These are phyloP conservation scores for Colletotrichum falcatum DNA, from an alignment of 2,329 filamentous ascomycete species.

Conservation along the genomic window DNA sequence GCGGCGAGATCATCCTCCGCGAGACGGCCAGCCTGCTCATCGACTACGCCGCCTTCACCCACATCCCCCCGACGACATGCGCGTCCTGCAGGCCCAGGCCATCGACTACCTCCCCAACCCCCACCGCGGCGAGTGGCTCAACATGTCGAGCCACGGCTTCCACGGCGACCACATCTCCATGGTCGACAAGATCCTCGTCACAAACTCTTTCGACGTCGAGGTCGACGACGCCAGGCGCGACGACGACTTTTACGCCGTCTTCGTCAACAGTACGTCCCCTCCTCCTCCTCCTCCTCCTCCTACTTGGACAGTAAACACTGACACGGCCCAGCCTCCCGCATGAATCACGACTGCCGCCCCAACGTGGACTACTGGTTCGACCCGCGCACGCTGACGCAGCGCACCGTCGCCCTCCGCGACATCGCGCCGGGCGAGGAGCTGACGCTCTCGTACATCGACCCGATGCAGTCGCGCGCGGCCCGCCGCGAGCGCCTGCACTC, in stretches of 20 bases:
- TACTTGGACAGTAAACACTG: neutral
- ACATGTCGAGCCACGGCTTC: slow-evolving; percentile 53
- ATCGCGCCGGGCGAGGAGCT: slow-evolving; percentile 58
- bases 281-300: neutral
- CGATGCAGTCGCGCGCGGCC: slow-evolving; percentile 46
- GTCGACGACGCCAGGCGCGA: slow-evolving; percentile 45
- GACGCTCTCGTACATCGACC: slow-evolving; percentile 57
- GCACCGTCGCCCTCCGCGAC: slow-evolving; percentile 53
- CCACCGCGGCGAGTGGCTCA: slow-evolving; percentile 50
- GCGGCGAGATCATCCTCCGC: slow-evolving; percentile 54
- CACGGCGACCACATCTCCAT: slow-evolving; percentile 44
- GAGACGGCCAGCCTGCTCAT: slow-evolving; percentile 54
- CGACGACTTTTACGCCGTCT: slow-evolving; percentile 53
- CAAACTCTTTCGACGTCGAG: slow-evolving; percentile 56
- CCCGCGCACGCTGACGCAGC: slow-evolving; percentile 52
- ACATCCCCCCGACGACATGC: slow-evolving; percentile 46
- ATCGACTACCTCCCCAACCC: slow-evolving; percentile 47
- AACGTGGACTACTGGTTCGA: slow-evolving; percentile 59
- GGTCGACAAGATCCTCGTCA: slow-evolving; percentile 52
- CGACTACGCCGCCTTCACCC: slow-evolving; percentile 53
- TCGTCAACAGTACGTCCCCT: slow-evolving; percentile 50
- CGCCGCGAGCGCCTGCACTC: slow-evolving; percentile 48
- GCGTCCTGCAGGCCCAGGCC: slow-evolving; percentile 48
- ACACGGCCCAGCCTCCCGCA: slow-evolving; percentile 49
- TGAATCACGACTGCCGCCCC: slow-evolving; percentile 61